phyloP scores from a whole-genome alignment of 441 rosid genomes.

The Theobroma grandiflorum region DNA sequence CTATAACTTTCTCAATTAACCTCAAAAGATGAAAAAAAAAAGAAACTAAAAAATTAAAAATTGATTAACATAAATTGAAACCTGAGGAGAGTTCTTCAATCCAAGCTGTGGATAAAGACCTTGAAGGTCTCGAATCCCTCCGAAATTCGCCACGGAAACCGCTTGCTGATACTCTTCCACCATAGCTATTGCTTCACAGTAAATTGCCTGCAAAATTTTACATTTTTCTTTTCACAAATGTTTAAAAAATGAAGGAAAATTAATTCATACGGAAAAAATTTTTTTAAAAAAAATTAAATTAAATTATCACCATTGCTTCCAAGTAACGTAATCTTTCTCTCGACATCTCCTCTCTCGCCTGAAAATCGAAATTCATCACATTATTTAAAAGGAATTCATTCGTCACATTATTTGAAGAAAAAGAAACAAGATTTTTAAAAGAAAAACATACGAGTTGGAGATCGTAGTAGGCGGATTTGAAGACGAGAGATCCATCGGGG shows the following conservation, averaged over 20 bases:
- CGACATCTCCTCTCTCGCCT: constrained; percentile 98
- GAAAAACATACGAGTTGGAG: constrained; percentile 75
- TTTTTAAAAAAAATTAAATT: not conserved
- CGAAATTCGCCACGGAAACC: constrained; percentile 66
- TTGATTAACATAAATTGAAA: constrained; percentile 31
- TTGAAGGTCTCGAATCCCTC: constrained; percentile 80
- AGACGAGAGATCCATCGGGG: constrained; percentile 92
- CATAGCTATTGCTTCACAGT: constrained; percentile 85
- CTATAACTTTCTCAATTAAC: too few relatives aligned
- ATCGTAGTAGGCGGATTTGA: constrained; percentile 84
- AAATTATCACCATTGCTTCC: constrained; percentile 80
- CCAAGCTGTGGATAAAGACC: constrained; percentile 70
- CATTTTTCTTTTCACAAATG: not conserved
- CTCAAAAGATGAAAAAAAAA: not conserved
- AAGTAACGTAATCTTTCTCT: constrained; percentile 89
- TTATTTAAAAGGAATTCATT: constrained; percentile 18
- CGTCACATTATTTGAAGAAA: constrained; percentile 11
- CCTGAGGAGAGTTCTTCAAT: constrained; percentile 83
- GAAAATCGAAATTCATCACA: constrained; percentile 31
- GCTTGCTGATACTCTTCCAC: constrained; percentile 96
- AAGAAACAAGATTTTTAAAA: not conserved
- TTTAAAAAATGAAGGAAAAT: not conserved
- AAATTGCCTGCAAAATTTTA: constrained; percentile 60
- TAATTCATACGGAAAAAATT: not conserved
- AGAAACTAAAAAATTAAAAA: not conserved